Evolutionary conservation across 2,329 filamentous ascomycete species (phyloP).

Genomic region (Nigrospora sphaerica): DNA sequence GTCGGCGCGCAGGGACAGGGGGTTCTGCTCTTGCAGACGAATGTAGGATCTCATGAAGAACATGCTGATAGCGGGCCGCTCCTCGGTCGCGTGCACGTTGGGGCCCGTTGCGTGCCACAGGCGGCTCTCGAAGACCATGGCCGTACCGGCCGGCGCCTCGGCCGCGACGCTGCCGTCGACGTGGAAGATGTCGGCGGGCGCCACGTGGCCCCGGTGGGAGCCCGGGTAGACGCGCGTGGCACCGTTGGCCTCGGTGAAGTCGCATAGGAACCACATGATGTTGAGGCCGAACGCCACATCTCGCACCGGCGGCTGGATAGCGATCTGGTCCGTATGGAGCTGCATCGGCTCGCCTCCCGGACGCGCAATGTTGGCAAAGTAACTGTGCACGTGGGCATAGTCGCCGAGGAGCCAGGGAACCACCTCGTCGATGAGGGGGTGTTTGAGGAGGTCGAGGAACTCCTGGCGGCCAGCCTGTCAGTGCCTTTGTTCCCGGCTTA

Average conservation of each 20-base stretch:
- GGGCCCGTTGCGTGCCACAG: constrained; percentile 21
- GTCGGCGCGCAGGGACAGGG: constrained; percentile 17
- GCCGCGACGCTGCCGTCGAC: constrained; percentile 14
- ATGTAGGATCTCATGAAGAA: constrained; percentile 23
- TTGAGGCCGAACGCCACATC: constrained; percentile 16
- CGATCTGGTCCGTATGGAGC: constrained; percentile 19
- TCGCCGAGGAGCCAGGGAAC: constrained; percentile 20
- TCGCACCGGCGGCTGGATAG: constrained; percentile 15
- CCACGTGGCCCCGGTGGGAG: constrained; percentile 13
- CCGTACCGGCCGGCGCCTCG: constrained; percentile 17
- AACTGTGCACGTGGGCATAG: constrained; percentile 18
- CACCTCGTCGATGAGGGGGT: constrained; percentile 17
- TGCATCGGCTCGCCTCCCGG: constrained; percentile 18
- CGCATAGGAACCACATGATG: constrained; percentile 18
- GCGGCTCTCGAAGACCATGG: constrained; percentile 17
- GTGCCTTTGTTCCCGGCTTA: too few relatives aligned
- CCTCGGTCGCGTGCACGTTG: constrained; percentile 9
- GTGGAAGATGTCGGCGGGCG: constrained; percentile 3
- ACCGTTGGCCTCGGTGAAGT: constrained; percentile 23
- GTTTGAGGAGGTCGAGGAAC: constrained; percentile 15
- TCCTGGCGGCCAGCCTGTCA: too few relatives aligned
- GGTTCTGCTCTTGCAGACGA: constrained; percentile 22
- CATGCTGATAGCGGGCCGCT: constrained; percentile 5
- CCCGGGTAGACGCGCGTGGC: constrained; percentile 19
- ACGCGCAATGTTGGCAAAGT: constrained; percentile 21